Base-by-base conservation (phyloP, 2,329 filamentous ascomycete species). In the Exophiala dermatitidis region DNA sequence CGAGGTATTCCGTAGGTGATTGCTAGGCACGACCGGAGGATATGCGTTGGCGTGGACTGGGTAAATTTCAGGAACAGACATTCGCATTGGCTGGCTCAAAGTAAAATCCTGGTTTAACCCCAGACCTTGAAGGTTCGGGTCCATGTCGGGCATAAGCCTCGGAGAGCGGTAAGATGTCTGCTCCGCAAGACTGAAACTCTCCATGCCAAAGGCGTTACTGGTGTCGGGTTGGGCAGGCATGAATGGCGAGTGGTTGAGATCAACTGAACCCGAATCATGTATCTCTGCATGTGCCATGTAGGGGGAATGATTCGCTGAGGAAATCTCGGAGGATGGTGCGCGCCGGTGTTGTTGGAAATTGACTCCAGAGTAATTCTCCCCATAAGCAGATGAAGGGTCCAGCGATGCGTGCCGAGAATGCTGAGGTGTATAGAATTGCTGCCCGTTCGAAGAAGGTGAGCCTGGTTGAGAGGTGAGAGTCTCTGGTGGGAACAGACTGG, bases 281-380 rank as follows among this genome's bases (percentile, higher is more conserved):
- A 75, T 81, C 64, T 96, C 90, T 56, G 86, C 79, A 61, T 85
- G 85, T 30, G 79, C 80, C 53, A 95, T 72, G 65, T 88, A 89
- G 2, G 91, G 91, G 12, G 91, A 96, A 28, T 84, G 86, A 26
- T 87, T 84, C 10, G 84, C 87, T 12, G 89, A 95, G 3, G 81
- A 95, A 4, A 95, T 84, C 62, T 96, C 91, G 2, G 90, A 95
- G 64, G 90, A 96, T 1, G 88, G 87, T 36, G 82, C 84, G 64
- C 90, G 82, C 62, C 90, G 81, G 67, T 96, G 91, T n/a, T 81
- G 77, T 61, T 88, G 85, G 65, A 95, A 96, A 55, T 76, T 72
- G 36, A 74, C 71, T 62, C 78, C 78, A 65, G 73, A 75, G 57
- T 76, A 58, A 30, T 7, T 34, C 57, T 85, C 82, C 43, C 72